Conservation (phyloP, 306 rosid genomes). For the Arachis hypogaea region DNA sequence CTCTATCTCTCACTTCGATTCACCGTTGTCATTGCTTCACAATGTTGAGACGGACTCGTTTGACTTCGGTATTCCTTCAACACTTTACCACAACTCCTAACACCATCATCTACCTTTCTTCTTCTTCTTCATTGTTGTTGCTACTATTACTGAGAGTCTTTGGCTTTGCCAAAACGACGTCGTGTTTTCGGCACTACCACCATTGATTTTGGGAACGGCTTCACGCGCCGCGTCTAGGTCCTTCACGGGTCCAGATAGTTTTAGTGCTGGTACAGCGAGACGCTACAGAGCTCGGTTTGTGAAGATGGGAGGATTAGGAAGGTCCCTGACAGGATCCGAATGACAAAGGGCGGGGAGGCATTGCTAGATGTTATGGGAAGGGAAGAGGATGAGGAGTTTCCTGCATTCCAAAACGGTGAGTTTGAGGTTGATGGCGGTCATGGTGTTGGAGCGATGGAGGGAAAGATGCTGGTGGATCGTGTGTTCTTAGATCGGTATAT, state of each 20-base stretch:
- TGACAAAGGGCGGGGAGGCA: conserved; percentile 77
- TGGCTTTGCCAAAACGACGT: too few species aligned
- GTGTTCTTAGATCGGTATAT: conserved; percentile 57
- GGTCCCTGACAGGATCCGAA: conserved; percentile 61
- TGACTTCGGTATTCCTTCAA: too few species aligned
- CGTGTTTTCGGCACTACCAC: too few species aligned
- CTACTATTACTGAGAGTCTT: too few species aligned
- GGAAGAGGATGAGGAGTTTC: conserved; percentile 74
- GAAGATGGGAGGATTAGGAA: conserved; percentile 71
- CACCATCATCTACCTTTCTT: too few species aligned
- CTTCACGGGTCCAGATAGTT: conserved; percentile 61
- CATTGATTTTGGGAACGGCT: conserved; percentile 70
- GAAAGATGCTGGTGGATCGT: conserved; percentile 39
- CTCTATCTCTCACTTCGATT: too few species aligned
- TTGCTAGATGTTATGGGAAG: conserved; percentile 75
- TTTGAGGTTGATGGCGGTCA: conserved; percentile 75
- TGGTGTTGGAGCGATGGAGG: background rate
- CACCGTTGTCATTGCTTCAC: too few species aligned
- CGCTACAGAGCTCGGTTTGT: conserved; percentile 72
- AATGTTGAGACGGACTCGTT: too few species aligned
- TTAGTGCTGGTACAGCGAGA: conserved; percentile 71
- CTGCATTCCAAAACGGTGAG: conserved; percentile 62
- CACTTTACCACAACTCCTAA: too few species aligned
- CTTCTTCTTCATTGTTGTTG: too few species aligned
- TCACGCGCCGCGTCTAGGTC: conserved; percentile 53